Conservation (phyloP, 1,284 basidiomycete genomes). For the Irpex sp. region DNA sequence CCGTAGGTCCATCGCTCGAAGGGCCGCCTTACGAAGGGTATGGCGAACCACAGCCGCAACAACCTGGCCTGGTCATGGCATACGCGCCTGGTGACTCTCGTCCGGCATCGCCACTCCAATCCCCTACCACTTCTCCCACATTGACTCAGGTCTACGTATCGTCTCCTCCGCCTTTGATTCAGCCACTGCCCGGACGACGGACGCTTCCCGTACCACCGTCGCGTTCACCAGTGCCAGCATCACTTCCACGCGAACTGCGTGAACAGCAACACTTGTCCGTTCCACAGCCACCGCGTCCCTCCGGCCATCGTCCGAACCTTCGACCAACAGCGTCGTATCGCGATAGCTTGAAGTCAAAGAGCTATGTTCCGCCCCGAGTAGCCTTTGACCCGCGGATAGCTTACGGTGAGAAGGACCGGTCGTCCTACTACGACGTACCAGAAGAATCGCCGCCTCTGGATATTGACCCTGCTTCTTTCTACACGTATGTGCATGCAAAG, state of each 20-base stretch:
- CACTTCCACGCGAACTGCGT: constrained; percentile 1
- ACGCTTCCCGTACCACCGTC: constrained; percentile 1
- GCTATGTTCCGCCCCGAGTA: constrained; percentile 12
- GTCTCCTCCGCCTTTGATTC: not conserved
- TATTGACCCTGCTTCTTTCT: constrained; percentile 43
- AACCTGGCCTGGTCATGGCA: constrained; percentile 18
- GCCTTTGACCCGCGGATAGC: constrained; percentile 46
- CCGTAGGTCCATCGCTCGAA: constrained; percentile 35
- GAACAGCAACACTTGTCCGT: not conserved
- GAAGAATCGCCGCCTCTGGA: constrained; percentile 14
- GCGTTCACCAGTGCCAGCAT: not conserved
- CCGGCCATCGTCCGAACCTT: not conserved
- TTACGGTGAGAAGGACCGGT: constrained; percentile 29
- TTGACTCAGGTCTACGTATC: not conserved
- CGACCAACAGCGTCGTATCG: constrained; percentile 9
- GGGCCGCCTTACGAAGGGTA: constrained; percentile 35
- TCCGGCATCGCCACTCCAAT: constrained; percentile 27
- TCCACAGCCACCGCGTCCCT: not conserved
- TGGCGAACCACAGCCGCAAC: not conserved
- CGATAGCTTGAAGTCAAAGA: not conserved
- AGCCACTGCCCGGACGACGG: not conserved
- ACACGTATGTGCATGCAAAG: constrained; percentile 41
- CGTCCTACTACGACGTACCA: constrained; percentile 5
- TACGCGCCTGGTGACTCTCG: constrained; percentile 27
- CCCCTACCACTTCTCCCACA: not conserved